Base-by-base conservation (phyloP, 805 yeast genomes). In the Ogataea neopini region DNA sequence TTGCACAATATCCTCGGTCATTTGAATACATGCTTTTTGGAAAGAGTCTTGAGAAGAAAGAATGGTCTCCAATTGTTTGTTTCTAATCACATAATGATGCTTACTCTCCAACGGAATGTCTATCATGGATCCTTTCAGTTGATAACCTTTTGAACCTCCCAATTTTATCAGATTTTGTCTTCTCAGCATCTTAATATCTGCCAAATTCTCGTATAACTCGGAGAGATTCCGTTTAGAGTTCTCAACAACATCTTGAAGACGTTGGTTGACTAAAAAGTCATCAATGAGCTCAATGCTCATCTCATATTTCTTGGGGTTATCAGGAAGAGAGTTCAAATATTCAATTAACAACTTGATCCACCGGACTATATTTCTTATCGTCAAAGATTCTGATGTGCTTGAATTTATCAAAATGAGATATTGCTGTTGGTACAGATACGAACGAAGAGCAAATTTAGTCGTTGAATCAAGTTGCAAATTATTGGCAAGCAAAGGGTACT, bases 1-100 rank as follows among this genome's bases (percentile, higher is more conserved):
- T 14, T 69, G 67, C 14, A 83, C 77, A 0, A 84, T 78, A 0
- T 70, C 64, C 46, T 79, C 80, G 0, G 96, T 87, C 14, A 80
- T 62, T 1, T 62, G 59, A 34, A 83, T 64, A 54, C 80, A 86
- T 9, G 64, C 61, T 7, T 65, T 60, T 44, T 66, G 64, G 54
- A 75, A 81, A 0, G 56, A 22, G 2, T 65, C 65, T 19, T 69
- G 66, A 0, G 71, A 47, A 1, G 55, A 43, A 1, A 82, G 49
- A 1, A 61, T 45, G 0, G 55, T 49, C 4, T 52, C 48, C 3
- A 69, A 36, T 1, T 57, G 50, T 6, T 48, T 44, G 38, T 56
- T 55, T 3, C 44, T n/a, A 2, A 58, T 15, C 13, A 35, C 37
- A 43, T 60, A 59, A 1, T 30, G 7, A 0, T 26, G 17, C 0